Evolutionary conservation across 2,329 filamentous ascomycete species (phyloP).

Genomic region (Acarospora socialis): DNA sequence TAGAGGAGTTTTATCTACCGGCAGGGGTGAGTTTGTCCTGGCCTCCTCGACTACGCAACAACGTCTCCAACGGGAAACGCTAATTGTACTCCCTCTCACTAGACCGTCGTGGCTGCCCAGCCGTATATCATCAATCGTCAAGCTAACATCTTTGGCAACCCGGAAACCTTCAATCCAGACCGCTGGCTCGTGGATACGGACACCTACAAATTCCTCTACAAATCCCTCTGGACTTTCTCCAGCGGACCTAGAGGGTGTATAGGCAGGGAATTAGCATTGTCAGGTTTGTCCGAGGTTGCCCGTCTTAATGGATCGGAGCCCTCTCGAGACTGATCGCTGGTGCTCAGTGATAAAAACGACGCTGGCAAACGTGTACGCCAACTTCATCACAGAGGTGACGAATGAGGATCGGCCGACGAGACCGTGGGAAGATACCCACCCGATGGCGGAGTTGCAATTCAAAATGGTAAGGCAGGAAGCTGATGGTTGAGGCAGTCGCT

Average conservation of each 20-base stretch:
- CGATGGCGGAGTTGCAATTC: constrained; percentile 8
- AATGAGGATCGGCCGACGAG: not conserved
- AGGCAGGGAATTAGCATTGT: constrained; percentile 4
- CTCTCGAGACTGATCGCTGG: not conserved
- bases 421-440: constrained; percentile 3
- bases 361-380: constrained; percentile 2
- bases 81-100: too few species aligned
- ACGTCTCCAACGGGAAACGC: too few species aligned
- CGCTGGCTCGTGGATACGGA: constrained; percentile 6
- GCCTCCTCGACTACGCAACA: too few species aligned
- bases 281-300: constrained; percentile 4
- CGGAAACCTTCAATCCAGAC: constrained; percentile 5
- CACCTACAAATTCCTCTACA: constrained; percentile 3
- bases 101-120: constrained; percentile 7
- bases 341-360: constrained; percentile 7
- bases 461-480: constrained; percentile 16
- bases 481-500: not conserved
- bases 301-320: not conserved
- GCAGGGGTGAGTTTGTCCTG: constrained; percentile 1
- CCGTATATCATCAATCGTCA: constrained; percentile 8
- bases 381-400: constrained; percentile 5
- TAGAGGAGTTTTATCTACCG: constrained; percentile 5
- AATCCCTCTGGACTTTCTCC: constrained; percentile 6
- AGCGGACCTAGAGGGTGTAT: constrained; percentile 6
- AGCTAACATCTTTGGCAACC: constrained; percentile 5